Conservation (phyloP, 2,329 filamentous ascomycete genomes). For the Fusarium equiseti region DNA sequence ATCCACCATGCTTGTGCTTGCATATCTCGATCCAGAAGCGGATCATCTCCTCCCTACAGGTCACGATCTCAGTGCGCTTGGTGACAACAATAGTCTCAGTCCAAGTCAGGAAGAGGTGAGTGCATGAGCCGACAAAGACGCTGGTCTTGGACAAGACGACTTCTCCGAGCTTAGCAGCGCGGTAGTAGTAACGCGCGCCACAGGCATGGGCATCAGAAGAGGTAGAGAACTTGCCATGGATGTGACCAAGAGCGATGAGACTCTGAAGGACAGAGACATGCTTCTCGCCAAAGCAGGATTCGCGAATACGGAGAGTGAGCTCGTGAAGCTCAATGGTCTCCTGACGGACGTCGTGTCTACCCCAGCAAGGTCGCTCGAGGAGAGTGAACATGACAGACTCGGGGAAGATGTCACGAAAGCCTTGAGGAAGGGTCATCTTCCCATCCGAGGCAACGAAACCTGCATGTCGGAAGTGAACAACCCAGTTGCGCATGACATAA, state of each 20-base stretch:
- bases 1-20: conserved; percentile 51
- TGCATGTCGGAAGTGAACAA: conserved; percentile 52
- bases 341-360: conserved; percentile 34
- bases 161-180: conserved; percentile 51
- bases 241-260: conserved; percentile 53
- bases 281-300: conserved; percentile 53
- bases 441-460: conserved; percentile 48
- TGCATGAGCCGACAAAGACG: conserved; percentile 52
- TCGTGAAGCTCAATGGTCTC: conserved; percentile 49
- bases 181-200: conserved; percentile 53
- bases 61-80: conserved; percentile 52
- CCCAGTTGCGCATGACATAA: conserved; percentile 55
- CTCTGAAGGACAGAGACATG: conserved; percentile 53
- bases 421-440: conserved; percentile 48
- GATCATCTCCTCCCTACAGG: conserved; percentile 55
- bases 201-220: conserved; percentile 37
- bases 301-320: conserved; percentile 52
- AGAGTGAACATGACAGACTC: conserved; percentile 53
- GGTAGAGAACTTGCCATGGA: conserved; percentile 45
- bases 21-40: conserved; percentile 54
- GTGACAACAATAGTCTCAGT: conserved; percentile 53
- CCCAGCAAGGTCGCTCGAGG: conserved; percentile 52
- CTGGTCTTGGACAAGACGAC: conserved; percentile 50
- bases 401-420: conserved; percentile 54
- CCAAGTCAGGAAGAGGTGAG: conserved; percentile 51